A percentile compares a stretch with the other conserved stretches of the same genome.
Conservation (phyloP, 2,329 filamentous ascomycete genomes). For the Berkeleyomyces basicola region DNA sequence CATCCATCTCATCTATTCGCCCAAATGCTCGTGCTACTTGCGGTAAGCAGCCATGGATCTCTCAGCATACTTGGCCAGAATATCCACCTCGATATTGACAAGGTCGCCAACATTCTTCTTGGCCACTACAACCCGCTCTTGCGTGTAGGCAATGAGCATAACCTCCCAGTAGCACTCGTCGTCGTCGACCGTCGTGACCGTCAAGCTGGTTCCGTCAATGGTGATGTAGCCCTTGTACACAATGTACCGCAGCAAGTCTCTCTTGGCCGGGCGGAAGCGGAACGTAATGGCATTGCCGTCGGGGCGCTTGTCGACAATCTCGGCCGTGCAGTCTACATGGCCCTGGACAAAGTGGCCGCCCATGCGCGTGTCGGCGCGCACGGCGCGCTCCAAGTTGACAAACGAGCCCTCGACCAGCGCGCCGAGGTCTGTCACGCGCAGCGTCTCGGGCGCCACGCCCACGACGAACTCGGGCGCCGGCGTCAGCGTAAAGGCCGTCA, state of each 20-base stretch:
- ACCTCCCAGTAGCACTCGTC: conserved; percentile 74
- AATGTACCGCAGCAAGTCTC: conserved; percentile 61
- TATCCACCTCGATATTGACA: conserved; percentile 87
- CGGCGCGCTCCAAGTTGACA: conserved; percentile 89
- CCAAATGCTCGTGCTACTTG: neutral
- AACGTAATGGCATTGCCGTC: conserved; percentile 88
- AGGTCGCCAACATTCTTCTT: conserved; percentile 62
- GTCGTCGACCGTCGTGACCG: conserved; percentile 75
- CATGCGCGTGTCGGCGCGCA: conserved; percentile 84
- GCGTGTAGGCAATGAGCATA: conserved; percentile 94
- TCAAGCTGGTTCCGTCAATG: conserved; percentile 87
- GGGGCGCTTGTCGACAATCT: conserved; percentile 51
- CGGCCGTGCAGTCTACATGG: conserved; percentile 81
- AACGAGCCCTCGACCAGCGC: conserved; percentile 44
- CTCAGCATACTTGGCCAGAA: conserved; percentile 71
- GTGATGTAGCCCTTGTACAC: conserved; percentile 95
- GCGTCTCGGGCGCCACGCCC: conserved; percentile 85
- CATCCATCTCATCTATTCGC: neutral
- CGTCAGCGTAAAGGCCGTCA: conserved; percentile 39
- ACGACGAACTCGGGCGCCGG: conserved; percentile 54
- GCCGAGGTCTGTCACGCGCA: conserved; percentile 91
- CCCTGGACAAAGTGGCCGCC: conserved; percentile 97
- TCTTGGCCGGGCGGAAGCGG: conserved; percentile 56
- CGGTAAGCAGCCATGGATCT: conserved; percentile 70
- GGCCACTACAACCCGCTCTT: conserved; percentile 75